These are phyloP conservation scores for Apiospora phragmitis DNA, from an alignment of 2,329 filamentous ascomycete genomes.

Conservation along the genomic window DNA sequence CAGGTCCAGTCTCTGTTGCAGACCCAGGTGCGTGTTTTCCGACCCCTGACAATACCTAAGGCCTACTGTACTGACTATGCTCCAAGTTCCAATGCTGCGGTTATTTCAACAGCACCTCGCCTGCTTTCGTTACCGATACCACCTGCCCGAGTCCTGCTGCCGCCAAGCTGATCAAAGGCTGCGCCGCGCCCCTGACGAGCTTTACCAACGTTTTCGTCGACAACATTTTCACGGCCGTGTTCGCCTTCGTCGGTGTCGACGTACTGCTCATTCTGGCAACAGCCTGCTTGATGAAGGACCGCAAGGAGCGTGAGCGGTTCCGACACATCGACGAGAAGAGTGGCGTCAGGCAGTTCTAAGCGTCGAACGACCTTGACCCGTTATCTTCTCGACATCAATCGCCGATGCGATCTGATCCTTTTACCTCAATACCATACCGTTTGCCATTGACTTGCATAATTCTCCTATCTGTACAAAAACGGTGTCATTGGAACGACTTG, in stretches of 20 bases:
- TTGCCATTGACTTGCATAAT: constrained; percentile 13
- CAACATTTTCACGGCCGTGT: constrained; percentile 75
- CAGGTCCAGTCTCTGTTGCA: constrained; percentile 69
- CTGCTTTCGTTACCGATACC: constrained; percentile 68
- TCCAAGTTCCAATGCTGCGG: constrained; percentile 76
- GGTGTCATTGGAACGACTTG: neutral
- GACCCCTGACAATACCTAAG: too few species aligned
- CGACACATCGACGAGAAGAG: constrained; percentile 80
- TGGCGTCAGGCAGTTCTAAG: constrained; percentile 40
- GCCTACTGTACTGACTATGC: neutral
- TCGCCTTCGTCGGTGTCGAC: constrained; percentile 76
- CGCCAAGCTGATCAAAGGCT: constrained; percentile 70
- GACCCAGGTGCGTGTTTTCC: constrained; percentile 53
- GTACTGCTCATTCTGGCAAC: constrained; percentile 68
- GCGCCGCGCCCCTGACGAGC: constrained; percentile 64
- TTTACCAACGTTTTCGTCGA: constrained; percentile 74
- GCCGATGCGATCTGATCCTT: constrained; percentile 1
- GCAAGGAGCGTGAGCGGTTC: constrained; percentile 78
- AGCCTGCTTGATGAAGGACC: constrained; percentile 76
- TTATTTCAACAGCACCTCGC: constrained; percentile 70
- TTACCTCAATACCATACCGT: constrained; percentile 1
- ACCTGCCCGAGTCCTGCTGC: constrained; percentile 70
- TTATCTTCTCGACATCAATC: neutral
- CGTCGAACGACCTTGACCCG: neutral
- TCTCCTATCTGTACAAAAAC: neutral